A percentile compares a stretch with the other conserved stretches of the same genome.
These are phyloP conservation scores for Mycothermus thermophilus DNA, from an alignment of 495 filamentous ascomycete species.

Conservation along the genomic window DNA sequence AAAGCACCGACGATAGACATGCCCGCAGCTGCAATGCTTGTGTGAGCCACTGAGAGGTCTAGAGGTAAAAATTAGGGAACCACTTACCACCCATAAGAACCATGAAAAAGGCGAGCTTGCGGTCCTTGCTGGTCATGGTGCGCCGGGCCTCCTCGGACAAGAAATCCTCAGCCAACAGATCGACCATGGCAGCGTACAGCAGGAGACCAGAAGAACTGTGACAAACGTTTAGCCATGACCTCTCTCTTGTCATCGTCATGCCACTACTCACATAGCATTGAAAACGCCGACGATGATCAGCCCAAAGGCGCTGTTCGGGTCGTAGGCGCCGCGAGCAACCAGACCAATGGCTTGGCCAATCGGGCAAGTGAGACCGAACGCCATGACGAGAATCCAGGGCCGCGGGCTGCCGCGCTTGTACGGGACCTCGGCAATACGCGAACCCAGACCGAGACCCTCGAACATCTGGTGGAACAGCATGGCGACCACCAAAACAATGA, in stretches of 20 bases:
- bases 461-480: conserved; percentile 61
- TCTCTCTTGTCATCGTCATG: neutral
- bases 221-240: conserved; percentile 2
- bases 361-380: conserved; percentile 45
- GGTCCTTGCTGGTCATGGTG: conserved; percentile 31
- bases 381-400: conserved; percentile 51
- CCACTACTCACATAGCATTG: conserved; percentile 45
- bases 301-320: conserved; percentile 48
- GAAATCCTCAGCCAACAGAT: conserved; percentile 51
- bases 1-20: conserved; percentile 19
- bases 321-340: conserved; percentile 43
- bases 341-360: conserved; percentile 49
- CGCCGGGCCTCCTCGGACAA: conserved; percentile 39
- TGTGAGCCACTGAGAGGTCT: conserved; percentile 8
- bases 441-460: conserved; percentile 54
- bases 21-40: conserved; percentile 6
- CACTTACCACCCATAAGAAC: conserved; percentile 31
- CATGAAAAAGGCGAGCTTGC: conserved; percentile 26
- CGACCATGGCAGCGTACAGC: conserved; percentile 48
- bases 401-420: conserved; percentile 34
- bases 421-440: conserved; percentile 44
- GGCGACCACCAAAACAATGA: conserved; percentile 51
- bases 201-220: conserved; percentile 42
- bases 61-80: neutral
- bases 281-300: conserved; percentile 54